Conservation (phyloP, 768 basidiomycete genomes). For the Postia placenta region DNA sequence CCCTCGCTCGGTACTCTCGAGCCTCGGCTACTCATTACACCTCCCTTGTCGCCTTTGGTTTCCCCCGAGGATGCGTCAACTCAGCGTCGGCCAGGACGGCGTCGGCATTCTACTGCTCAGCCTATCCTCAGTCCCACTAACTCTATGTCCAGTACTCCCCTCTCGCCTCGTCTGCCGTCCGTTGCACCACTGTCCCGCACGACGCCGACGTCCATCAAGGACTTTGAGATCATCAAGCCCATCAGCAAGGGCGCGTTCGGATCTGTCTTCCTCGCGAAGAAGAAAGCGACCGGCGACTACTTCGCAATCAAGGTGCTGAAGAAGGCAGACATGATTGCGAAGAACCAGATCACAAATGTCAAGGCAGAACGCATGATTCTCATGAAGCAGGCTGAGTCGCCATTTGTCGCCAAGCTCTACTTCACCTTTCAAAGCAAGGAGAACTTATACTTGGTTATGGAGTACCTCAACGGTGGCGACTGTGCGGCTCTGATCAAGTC, state of each 20-base stretch:
- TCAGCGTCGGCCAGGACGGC: slow-evolving; percentile 54
- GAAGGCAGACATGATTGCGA: slow-evolving; percentile 99
- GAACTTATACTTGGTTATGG: slow-evolving; percentile 98
- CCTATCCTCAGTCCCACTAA: slow-evolving; percentile 52
- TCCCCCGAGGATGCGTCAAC: slow-evolving; percentile 47
- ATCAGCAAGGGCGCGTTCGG: slow-evolving; percentile 99
- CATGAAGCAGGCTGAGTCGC: slow-evolving; percentile 98
- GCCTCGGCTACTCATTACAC: slow-evolving; percentile 64
- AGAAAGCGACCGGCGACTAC: slow-evolving; percentile 97
- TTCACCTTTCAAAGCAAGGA: slow-evolving; percentile 99
- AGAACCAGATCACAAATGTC: slow-evolving; percentile 99
- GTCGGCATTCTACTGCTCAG: slow-evolving; percentile 53
- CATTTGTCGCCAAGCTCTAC: slow-evolving; percentile 95
- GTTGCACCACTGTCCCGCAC: slow-evolving; percentile 72
- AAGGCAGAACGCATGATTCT: slow-evolving; percentile 99
- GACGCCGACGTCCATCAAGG: slow-evolving; percentile 90
- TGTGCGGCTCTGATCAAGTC: slow-evolving; percentile 97
- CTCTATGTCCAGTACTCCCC: slow-evolving; percentile 36
- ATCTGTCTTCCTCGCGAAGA: slow-evolving; percentile 96
- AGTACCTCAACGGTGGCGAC: slow-evolving; percentile 97
- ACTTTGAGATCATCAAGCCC: slow-evolving; percentile 99
- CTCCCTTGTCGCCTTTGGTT: slow-evolving; percentile 59
- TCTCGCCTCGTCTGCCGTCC: slow-evolving; percentile 85
- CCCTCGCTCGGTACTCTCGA: slow-evolving; percentile 63
- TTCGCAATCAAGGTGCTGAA: slow-evolving; percentile 99